phyloP scores from a whole-genome alignment of 176 grass and related monocot genomes.

The Aegilops tauschii region DNA sequence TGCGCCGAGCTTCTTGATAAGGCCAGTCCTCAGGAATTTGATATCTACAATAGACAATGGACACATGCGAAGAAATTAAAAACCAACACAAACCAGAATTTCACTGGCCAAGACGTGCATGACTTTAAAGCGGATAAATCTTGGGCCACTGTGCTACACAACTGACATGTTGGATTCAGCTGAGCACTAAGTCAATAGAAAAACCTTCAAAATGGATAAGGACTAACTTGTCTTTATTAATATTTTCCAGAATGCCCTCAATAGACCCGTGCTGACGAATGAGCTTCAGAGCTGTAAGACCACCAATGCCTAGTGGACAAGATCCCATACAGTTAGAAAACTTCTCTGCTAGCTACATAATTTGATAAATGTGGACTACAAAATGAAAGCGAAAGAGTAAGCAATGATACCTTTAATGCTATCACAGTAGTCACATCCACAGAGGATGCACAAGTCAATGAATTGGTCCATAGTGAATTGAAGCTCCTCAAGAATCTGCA shows the following conservation, averaged over 20 bases:
- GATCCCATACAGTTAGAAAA: not conserved
- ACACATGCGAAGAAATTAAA: not conserved
- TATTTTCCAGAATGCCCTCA: constrained; percentile 82
- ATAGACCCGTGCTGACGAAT: constrained; percentile 80
- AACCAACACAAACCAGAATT: not conserved
- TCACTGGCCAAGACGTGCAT: not conserved
- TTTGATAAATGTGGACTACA: constrained; percentile 7
- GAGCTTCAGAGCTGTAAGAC: constrained; percentile 89
- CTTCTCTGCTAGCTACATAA: not conserved
- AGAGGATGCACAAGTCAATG: constrained; percentile 91
- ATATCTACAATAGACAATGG: constrained; percentile 51
- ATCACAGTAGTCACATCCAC: constrained; percentile 94
- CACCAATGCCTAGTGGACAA: constrained; percentile 67
- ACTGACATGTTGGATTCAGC: not conserved
- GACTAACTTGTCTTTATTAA: constrained; percentile 84
- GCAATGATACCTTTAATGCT: constrained; percentile 70
- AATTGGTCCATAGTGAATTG: constrained; percentile 96
- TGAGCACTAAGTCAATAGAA: not conserved
- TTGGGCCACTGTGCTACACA: not conserved
- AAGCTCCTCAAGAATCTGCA: constrained; percentile 89
- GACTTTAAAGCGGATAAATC: not conserved
- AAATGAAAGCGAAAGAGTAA: not conserved
- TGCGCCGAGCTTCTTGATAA: constrained; percentile 75
- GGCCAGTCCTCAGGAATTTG: constrained; percentile 93
- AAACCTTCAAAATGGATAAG: constrained; percentile 13